A percentile compares a stretch with the other conserved stretches of the same genome.
These are phyloP conservation scores for Cyberlindnera maritima DNA, from an alignment of 805 yeast species.

Conservation along the genomic window DNA sequence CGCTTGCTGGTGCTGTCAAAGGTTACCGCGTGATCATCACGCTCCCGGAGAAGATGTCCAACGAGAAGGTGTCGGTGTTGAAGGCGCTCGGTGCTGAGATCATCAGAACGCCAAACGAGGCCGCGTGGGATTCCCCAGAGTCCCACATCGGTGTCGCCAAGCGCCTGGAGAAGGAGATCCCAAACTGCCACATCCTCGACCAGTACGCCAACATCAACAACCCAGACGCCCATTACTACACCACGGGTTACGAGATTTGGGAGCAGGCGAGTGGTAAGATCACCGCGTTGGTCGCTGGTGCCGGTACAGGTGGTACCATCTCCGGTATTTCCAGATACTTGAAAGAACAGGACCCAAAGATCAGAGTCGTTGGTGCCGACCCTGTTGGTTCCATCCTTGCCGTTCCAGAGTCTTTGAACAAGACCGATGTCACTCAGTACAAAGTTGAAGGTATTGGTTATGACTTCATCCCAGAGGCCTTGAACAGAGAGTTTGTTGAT, in stretches of 20 bases:
- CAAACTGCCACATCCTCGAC: slow-evolving; percentile 80
- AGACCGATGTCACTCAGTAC: slow-evolving; percentile 51
- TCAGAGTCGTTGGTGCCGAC: slow-evolving; percentile 75
- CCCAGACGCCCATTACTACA: slow-evolving; percentile 80
- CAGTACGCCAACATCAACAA: slow-evolving; percentile 78
- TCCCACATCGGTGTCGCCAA: slow-evolving; percentile 87
- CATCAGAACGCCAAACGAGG: slow-evolving; percentile 87
- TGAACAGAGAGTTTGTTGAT: slow-evolving; percentile 64
- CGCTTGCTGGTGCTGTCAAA: slow-evolving; percentile 80
- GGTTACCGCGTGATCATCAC: slow-evolving; percentile 88
- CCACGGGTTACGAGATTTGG: slow-evolving; percentile 86
- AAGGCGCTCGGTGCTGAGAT: slow-evolving; percentile 90
- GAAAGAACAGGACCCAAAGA: slow-evolving; percentile 63
- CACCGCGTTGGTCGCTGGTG: slow-evolving; percentile 81
- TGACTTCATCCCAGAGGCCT: slow-evolving; percentile 82
- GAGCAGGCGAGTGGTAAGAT: slow-evolving; percentile 71
- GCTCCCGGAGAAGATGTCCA: slow-evolving; percentile 88
- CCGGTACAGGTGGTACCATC: slow-evolving; percentile 93
- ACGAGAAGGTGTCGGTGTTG: slow-evolving; percentile 83
- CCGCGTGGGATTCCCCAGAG: slow-evolving; percentile 92
- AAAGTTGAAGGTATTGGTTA: slow-evolving; percentile 91
- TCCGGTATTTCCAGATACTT: slow-evolving; percentile 76
- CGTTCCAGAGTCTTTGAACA: slow-evolving; percentile 68
- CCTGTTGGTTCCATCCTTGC: slow-evolving; percentile 87
- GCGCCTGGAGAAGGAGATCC: slow-evolving; percentile 76